Evolutionary conservation across 345 rosid genomes (phyloP).

Genomic region (Physaria fendleri): DNA sequence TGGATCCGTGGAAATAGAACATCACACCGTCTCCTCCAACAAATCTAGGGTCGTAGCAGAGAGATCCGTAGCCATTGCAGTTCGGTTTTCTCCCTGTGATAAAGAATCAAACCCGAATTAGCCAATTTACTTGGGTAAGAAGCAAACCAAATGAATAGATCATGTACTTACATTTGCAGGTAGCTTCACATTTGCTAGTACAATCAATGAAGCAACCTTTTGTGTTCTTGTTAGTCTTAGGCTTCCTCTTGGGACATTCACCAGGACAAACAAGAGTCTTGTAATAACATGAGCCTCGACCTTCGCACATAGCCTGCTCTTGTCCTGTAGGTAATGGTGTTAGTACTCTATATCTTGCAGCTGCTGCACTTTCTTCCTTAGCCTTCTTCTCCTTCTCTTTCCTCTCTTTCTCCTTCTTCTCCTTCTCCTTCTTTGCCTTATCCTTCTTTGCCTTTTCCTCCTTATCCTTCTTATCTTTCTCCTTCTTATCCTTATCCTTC

Average conservation of each 20-base stretch:
- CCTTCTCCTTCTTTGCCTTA: constrained; percentile 8
- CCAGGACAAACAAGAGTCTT: constrained; percentile 52
- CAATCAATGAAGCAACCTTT: constrained; percentile 72
- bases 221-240: constrained; percentile 46
- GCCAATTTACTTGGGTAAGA: not conserved
- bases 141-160: not conserved
- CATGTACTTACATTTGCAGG: constrained; percentile 68
- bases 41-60: constrained; percentile 80
- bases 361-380: constrained; percentile 24
- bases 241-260: constrained; percentile 66
- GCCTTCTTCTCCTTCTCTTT: constrained; percentile 24
- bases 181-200: constrained; percentile 68
- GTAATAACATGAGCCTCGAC: constrained; percentile 33
- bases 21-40: constrained; percentile 82
- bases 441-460: constrained; percentile 7
- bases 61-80: constrained; percentile 73
- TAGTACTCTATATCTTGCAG: constrained; percentile 33
- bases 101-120: not conserved
- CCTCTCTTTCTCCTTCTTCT: constrained; percentile 18
- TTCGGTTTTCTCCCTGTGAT: constrained; percentile 60
- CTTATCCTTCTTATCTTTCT: not conserved
- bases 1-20: constrained; percentile 89
- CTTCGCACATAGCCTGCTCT: constrained; percentile 44
- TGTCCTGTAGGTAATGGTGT: constrained; percentile 35
- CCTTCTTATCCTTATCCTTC: not conserved